Conservation (phyloP, 202 grass and related monocot genomes). For the Panicum hallii region DNA sequence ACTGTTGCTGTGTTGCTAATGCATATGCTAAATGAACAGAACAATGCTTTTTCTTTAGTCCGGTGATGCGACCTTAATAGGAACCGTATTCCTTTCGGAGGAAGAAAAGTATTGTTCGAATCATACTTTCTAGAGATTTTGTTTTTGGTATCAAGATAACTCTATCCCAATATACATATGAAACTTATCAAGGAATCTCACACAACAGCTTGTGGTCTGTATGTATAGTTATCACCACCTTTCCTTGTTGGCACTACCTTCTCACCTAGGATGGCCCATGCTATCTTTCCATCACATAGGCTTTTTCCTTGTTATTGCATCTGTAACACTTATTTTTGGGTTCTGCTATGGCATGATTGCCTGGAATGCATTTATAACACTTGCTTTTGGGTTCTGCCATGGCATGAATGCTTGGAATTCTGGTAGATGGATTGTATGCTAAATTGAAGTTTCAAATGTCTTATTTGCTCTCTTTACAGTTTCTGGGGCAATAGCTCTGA, state of each 20-base stretch:
- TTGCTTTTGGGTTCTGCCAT: constrained; percentile 3
- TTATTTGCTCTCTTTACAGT: constrained; percentile 57
- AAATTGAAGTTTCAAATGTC: constrained; percentile 30
- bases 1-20: constrained; percentile 25
- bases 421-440: constrained; percentile 18
- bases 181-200: constrained; percentile 2
- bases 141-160: neutral
- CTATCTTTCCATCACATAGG: constrained; percentile 24
- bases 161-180: constrained; percentile 4
- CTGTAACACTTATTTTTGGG: neutral
- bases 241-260: constrained; percentile 21
- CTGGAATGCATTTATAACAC: neutral
- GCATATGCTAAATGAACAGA: constrained; percentile 41
- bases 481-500: constrained; percentile 81
- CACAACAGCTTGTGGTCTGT: neutral
- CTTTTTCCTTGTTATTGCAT: neutral
- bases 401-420: constrained; percentile 4
- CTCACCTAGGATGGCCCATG: constrained; percentile 20
- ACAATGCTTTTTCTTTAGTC: constrained; percentile 34
- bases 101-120: constrained; percentile 31
- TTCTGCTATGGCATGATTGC: neutral
- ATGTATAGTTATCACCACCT: neutral
- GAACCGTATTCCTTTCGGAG: constrained; percentile 33
- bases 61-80: constrained; percentile 31
- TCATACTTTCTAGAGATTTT: constrained; percentile 24